Conservation (phyloP, 495 filamentous ascomycete species). For the Talaromyces thailandensis region DNA sequence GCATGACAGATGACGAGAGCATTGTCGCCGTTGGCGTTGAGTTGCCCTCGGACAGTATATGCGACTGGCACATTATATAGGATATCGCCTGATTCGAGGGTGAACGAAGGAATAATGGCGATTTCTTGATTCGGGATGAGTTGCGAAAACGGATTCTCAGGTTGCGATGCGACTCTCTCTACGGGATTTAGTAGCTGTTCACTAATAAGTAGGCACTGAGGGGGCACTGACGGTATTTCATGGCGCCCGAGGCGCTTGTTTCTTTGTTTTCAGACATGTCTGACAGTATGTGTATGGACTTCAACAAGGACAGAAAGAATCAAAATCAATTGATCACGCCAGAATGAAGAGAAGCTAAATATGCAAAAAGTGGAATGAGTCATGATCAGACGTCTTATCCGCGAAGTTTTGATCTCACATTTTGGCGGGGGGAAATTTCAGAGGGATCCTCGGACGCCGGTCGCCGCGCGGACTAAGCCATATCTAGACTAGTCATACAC, state of each 20-base stretch:
- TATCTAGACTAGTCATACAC: neutral
- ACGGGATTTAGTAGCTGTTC: slow-evolving; percentile 52
- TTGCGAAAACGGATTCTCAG: slow-evolving; percentile 84
- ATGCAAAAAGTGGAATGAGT: neutral
- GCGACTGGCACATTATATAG: slow-evolving; percentile 86
- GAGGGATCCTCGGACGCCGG: neutral
- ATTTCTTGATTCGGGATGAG: slow-evolving; percentile 83
- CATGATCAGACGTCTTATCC: neutral
- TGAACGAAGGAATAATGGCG: slow-evolving; percentile 78
- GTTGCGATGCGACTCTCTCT: slow-evolving; percentile 58
- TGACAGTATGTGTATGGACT: neutral
- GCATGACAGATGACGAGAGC: slow-evolving; percentile 96
- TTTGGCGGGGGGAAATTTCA: neutral
- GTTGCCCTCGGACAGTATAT: slow-evolving; percentile 75
- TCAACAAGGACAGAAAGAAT: neutral
- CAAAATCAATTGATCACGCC: neutral
- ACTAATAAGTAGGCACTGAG: slow-evolving; percentile 5
- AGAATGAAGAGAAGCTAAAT: neutral
- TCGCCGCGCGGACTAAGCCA: neutral
- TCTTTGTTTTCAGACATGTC: neutral
- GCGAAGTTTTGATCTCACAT: neutral
- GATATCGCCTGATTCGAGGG: slow-evolving; percentile 84
- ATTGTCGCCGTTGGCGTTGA: slow-evolving; percentile 74
- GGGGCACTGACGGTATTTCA: slow-evolving; percentile 34
- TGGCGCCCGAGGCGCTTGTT: neutral